Conservation (phyloP, 768 basidiomycete genomes). For the Termitomyces sp. region DNA sequence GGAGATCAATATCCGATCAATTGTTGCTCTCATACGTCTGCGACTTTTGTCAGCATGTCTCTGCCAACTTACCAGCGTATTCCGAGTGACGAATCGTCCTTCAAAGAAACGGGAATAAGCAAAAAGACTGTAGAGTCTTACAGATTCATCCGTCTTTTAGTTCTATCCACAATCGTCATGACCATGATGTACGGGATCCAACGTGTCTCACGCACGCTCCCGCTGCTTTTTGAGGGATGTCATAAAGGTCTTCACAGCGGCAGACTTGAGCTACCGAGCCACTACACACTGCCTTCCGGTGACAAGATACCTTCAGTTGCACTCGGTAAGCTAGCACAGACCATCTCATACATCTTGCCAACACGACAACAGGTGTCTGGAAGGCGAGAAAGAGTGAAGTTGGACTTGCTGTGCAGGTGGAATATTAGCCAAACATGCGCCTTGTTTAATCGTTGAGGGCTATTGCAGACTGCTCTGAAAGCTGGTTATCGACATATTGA, state of each 20-base stretch:
- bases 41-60: conserved; percentile 5
- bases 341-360: too few species aligned
- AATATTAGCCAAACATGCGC: background rate
- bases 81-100: background rate
- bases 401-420: conserved; percentile 60
- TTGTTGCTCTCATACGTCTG: background rate
- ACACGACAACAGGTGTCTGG: conserved; percentile 49
- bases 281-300: conserved; percentile 61
- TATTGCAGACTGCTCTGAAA: conserved; percentile 46
- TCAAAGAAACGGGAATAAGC: background rate
- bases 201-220: background rate
- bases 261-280: conserved; percentile 28
- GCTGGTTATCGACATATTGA: conserved; percentile 71
- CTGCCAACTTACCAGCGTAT: conserved; percentile 9
- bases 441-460: background rate
- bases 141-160: conserved; percentile 47
- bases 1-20: background rate
- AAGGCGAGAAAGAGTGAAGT: conserved; percentile 53
- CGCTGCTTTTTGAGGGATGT: conserved; percentile 1
- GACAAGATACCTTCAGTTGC: conserved; percentile 66
- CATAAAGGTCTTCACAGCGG: conserved; percentile 5
- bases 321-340: conserved; percentile 36
- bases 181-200: conserved; percentile 7
- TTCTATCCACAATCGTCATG: conserved; percentile 5
- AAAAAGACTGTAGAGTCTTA: background rate